phyloP scores from a whole-genome alignment of 345 rosid species.

The Acer campestre region DNA sequence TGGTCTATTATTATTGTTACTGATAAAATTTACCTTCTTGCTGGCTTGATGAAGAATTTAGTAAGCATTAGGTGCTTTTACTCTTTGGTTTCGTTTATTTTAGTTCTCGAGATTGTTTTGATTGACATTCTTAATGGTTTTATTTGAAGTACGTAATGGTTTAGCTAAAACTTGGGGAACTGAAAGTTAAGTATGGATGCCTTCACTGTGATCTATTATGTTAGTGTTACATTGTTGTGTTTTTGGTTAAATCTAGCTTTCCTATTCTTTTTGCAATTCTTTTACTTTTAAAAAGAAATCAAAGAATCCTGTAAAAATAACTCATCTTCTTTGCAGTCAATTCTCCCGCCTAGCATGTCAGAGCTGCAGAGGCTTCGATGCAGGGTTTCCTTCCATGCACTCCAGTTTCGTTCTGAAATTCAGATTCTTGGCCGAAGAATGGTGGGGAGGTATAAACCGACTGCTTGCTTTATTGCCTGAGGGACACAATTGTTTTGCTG shows the following conservation, averaged over 20 bases:
- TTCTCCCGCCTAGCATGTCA: conserved; percentile 76
- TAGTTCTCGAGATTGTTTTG: neutral
- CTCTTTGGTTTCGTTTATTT: neutral
- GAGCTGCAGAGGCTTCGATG: conserved; percentile 97
- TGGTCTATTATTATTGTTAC: neutral
- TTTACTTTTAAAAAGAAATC: neutral
- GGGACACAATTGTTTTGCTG: conserved; percentile 6
- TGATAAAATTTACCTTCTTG: neutral
- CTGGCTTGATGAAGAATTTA: neutral
- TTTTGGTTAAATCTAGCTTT: neutral
- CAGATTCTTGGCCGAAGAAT: conserved; percentile 73
- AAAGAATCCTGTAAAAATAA: conserved; percentile 9
- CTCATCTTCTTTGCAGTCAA: conserved; percentile 55
- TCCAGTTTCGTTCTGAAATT: conserved; percentile 86
- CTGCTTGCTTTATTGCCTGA: conserved; percentile 4
- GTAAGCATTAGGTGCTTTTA: neutral
- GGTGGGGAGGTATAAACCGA: conserved; percentile 71
- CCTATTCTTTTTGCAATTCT: conserved; percentile 2
- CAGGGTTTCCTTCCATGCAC: conserved; percentile 95
- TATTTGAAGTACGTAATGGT: neutral
- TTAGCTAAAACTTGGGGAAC: neutral
- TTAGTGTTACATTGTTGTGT: neutral
- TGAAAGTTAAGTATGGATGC: neutral
- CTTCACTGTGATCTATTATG: neutral
- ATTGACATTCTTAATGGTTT: neutral